Evolutionary conservation across 176 grass and related monocot species (phyloP).

Genomic region (Bolboschoenus planiculmis): DNA sequence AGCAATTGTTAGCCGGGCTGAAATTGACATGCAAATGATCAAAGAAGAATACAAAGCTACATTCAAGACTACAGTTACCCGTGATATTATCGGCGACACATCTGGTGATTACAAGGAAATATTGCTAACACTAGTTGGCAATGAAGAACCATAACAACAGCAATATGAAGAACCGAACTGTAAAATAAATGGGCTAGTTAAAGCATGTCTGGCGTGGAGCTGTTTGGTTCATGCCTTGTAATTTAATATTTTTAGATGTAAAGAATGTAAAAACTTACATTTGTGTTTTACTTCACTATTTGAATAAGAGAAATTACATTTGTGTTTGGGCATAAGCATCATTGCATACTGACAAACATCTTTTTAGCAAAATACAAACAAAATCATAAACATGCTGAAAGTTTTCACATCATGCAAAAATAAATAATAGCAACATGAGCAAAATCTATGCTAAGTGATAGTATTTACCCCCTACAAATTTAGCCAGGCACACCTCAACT

Average conservation of each 20-base stretch:
- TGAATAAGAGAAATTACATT: background rate
- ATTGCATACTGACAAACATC: background rate
- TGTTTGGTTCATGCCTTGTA: background rate
- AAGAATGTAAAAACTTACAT: background rate
- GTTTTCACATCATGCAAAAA: background rate
- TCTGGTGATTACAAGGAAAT: slow-evolving; percentile 58
- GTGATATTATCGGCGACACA: slow-evolving; percentile 42
- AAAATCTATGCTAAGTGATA: background rate
- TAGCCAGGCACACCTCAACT: background rate
- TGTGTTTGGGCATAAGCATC: background rate
- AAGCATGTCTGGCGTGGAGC: background rate
- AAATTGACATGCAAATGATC: slow-evolving; percentile 49
- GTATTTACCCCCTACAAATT: background rate
- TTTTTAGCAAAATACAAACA: background rate
- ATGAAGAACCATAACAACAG: slow-evolving; percentile 5
- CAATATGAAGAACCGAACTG: background rate
- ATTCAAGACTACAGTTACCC: slow-evolving; percentile 38
- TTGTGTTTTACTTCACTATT: background rate
- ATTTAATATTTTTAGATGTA: background rate
- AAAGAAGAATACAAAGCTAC: slow-evolving; percentile 50
- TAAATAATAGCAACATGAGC: background rate
- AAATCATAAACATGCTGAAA: background rate
- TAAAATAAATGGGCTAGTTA: background rate
- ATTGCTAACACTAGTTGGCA: slow-evolving; percentile 49
- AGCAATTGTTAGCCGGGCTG: slow-evolving; percentile 47